Evolutionary conservation across 331 rosid genomes (phyloP).

Genomic region (Cydonia oblonga): DNA sequence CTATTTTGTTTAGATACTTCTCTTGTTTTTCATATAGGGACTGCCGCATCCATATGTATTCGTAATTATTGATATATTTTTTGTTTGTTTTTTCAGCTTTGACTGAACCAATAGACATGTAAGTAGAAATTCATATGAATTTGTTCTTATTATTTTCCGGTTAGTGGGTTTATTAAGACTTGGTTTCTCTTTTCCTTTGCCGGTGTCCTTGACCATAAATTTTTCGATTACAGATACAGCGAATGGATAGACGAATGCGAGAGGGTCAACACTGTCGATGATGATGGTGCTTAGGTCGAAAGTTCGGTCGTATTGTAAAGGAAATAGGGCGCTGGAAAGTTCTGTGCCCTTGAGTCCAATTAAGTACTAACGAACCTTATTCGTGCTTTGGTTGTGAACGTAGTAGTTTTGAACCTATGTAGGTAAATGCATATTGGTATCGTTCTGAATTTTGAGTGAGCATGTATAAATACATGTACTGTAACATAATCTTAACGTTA

Average conservation of each 20-base stretch:
- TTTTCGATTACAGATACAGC: conserved; percentile 46
- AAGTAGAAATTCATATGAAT: conserved; percentile 13
- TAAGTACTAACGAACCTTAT: background rate
- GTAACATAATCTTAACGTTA: background rate
- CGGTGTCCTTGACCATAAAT: background rate
- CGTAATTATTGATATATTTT: background rate
- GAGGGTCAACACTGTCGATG: conserved; percentile 68
- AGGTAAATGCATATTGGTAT: too few species aligned
- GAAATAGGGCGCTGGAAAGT: background rate
- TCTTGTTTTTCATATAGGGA: background rate
- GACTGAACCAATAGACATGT: conserved; percentile 83
- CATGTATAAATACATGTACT: background rate
- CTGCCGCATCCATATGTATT: background rate
- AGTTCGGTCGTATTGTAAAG: background rate
- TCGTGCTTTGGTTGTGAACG: background rate
- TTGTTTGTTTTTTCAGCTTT: conserved; percentile 31
- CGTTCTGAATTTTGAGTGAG: background rate
- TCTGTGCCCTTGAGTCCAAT: background rate
- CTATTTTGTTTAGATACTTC: background rate
- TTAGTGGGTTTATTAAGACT: background rate
- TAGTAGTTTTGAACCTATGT: too few species aligned
- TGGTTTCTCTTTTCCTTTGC: background rate
- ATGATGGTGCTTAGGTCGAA: conserved; percentile 44
- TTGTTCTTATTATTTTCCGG: background rate
- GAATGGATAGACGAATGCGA: conserved; percentile 98